Evolutionary conservation across 345 rosid genomes (phyloP).

Genomic region (Populus alba): DNA sequence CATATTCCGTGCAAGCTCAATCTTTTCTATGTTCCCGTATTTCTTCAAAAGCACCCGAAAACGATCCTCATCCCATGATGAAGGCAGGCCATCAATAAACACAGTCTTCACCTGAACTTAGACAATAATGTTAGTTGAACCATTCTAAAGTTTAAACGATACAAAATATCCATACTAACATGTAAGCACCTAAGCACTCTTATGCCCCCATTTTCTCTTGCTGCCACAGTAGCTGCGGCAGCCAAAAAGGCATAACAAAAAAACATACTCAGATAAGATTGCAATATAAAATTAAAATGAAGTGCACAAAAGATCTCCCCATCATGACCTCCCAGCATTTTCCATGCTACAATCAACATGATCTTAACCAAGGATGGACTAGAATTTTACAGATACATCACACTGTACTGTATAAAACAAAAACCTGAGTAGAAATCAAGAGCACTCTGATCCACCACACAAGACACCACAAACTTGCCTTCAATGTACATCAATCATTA

Average conservation of each 20-base stretch:
- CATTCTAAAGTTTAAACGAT: background rate
- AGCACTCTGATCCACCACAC: background rate
- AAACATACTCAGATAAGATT: background rate
- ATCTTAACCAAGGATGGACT: background rate
- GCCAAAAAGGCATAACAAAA: background rate
- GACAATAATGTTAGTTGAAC: constrained; percentile 3
- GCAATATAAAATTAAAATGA: background rate
- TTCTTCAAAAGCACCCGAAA: constrained; percentile 63
- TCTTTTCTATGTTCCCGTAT: constrained; percentile 78
- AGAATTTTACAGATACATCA: background rate
- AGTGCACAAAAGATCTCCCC: background rate
- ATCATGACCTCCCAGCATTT: background rate
- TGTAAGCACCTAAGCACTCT: background rate
- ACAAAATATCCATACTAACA: background rate
- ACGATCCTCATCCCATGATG: constrained; percentile 92
- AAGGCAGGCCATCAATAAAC: constrained; percentile 83
- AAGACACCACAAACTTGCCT: background rate
- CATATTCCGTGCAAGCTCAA: constrained; percentile 98
- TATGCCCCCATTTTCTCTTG: background rate
- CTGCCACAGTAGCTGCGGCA: background rate
- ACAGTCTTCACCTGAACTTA: constrained; percentile 78
- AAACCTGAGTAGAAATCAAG: background rate
- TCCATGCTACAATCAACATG: background rate
- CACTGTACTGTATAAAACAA: background rate
- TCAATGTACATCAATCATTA: background rate